Evolutionary conservation across 768 basidiomycete species (phyloP), one percentile per base, ranked within the genome.

Genomic region (Kwoniella shandongensis): DNA sequence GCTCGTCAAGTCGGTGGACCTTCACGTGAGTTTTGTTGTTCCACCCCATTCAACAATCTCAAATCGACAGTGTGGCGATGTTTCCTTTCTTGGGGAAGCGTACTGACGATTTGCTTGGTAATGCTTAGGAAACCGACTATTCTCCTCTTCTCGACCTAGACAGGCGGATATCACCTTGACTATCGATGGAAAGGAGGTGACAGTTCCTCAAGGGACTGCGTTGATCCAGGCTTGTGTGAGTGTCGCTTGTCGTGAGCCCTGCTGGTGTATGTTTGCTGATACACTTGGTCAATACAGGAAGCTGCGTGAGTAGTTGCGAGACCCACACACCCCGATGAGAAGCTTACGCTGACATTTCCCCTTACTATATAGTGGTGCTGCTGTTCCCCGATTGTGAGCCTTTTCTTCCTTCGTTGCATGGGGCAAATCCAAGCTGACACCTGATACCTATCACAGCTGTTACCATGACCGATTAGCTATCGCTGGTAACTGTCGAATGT

Each of bases 401-500:
- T 86, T 0, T 40, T 41, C 18, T 22, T 29, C 20, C 8, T 27
- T n/a, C 39, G 38, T 17, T 18, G 10, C 7, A 41, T n/a, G 3
- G 26, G 27, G 27, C 18, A 36, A 45, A 8, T 30, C 20, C n/a
- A 30, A 46, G 22, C 11, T 38, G 53, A 50, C n/a, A 49, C 53
- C 50, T 55, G 42, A 54, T 39, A 10, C 1, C 22, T 27, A 6
- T 30, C 32, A 11, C 39, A 69, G 62, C 72, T 70, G 70, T 66
- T 77, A 70, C 57, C 69, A 72, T 53, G 68, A 71, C 56, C 88
- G 93, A 69, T 84, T 97, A 23, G 91, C 93, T 46, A 93, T 98
- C 71, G 94, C 94, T 66, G 94, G 94, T 49, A 97, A 98, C 76
- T 97, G 94, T 80, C 88, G 93, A 67, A 99, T 99, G 96, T 99